Evolutionary conservation across 441 rosid species (phyloP), one percentile per base, ranked within the genome.

Genomic region (Kokia cookei): DNA sequence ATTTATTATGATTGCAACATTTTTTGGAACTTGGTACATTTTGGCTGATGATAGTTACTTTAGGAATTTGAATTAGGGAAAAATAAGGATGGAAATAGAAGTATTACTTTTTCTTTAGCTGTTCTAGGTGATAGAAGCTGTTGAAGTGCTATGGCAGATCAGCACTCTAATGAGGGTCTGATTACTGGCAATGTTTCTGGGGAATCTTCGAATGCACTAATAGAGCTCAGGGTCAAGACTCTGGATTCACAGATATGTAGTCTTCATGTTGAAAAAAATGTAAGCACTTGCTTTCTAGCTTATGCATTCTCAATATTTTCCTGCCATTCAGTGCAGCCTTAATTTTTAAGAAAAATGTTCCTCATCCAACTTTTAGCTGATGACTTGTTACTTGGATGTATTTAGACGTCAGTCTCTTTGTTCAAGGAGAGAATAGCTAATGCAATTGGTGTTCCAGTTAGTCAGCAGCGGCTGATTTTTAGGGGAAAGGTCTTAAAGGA

Each of bases 401-500:
- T 81, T 76, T 92, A 96, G 99, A 86, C 89, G 78, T 80, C 78
- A 7, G 97, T 96, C 84, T 84, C 80, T 7, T 72, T 76, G 55
- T 93, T 96, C 84, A 96, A 96, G 89, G 98, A 93, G 87, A 92
- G 87, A 82, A 87, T 96, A 83, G 92, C 98, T n/a, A 50, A 75
- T 67, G 83, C 80, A 77, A 69, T 86, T 50, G 96, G 93, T 15
- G 88, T 93, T 58, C 92, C 97, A 5, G 96, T 89, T 45, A 90
- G 87, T 77, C 99, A 93, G 81, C 99, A 93, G 73, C 81, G 99
- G 73, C 86, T 96, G 79, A 96, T 96, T 83, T 96, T 93, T 75
- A 84, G 97, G 55, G 99, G 98, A 81, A 87, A 88, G 81, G 98
- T 96, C 75, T 83, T 96, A 77, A 93, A 92, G 84, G 98, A 92